Evolutionary conservation across 139 green algal genomes (phyloP).

Genomic region (Chlorella sp.): DNA sequence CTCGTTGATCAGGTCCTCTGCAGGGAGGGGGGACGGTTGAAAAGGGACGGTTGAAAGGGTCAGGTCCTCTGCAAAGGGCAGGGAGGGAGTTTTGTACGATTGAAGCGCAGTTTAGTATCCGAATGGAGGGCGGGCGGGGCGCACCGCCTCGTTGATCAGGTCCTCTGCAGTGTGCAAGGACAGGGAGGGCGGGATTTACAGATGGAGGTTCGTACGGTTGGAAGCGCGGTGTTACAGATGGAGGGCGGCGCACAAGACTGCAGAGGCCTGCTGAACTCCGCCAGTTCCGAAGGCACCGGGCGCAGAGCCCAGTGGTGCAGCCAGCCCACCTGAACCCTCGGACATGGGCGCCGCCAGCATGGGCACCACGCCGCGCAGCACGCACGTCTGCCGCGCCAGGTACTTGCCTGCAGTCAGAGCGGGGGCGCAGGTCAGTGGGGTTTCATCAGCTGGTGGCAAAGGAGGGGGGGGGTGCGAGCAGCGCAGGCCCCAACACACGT

Average conservation of each 20-base stretch:
- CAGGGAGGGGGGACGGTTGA: not conserved
- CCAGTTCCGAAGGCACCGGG: too few species aligned
- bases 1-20: not conserved
- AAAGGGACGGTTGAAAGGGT: not conserved
- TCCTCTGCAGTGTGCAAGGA: not conserved
- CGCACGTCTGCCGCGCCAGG: conserved; percentile 52
- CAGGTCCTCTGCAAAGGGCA: not conserved
- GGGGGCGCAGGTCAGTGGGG: not conserved
- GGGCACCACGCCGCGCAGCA: conserved; percentile 47
- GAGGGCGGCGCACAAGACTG: too few species aligned
- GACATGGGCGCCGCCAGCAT: conserved; percentile 63
- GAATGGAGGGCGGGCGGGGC: too few species aligned
- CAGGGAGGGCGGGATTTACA: not conserved
- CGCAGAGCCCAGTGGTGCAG: too few species aligned
- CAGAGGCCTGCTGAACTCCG: too few species aligned
- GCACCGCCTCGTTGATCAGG: not conserved
- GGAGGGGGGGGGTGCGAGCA: too few species aligned
- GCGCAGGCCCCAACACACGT: too few species aligned
- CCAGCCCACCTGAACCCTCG: conserved; percentile 26
- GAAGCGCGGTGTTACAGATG: not conserved
- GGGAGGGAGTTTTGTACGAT: not conserved
- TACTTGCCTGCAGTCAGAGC: conserved; percentile 22
- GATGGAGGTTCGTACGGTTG: not conserved
- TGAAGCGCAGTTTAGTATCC: not conserved
- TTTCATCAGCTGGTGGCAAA: not conserved